phyloP scores from a whole-genome alignment of 345 rosid genomes.

The Euphorbia tirucalli region DNA sequence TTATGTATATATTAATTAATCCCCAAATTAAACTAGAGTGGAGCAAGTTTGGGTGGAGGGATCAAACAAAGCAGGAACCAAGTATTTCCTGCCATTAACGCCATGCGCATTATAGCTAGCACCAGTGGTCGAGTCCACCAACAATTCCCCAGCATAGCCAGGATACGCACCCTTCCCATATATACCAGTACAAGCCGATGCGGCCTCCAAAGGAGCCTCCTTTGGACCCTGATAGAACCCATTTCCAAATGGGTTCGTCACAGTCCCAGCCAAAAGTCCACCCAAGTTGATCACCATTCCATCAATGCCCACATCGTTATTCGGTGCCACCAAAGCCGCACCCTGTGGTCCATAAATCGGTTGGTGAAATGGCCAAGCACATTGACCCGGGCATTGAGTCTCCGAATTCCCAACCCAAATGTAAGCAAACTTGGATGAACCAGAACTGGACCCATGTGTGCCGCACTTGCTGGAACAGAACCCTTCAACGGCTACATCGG shows the following conservation, averaged over 20 bases:
- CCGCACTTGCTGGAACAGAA: conserved; percentile 30
- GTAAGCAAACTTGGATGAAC: conserved; percentile 24
- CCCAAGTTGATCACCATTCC: conserved; percentile 29
- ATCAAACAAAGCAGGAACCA: conserved; percentile 32
- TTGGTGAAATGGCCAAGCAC: conserved; percentile 37
- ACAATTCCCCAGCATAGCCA: conserved; percentile 28
- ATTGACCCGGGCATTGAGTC: conserved; percentile 32
- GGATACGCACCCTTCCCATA: conserved; percentile 32
- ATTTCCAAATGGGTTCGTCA: conserved; percentile 30
- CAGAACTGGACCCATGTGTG: conserved; percentile 19
- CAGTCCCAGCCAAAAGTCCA: conserved; percentile 32
- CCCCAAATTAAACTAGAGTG: conserved; percentile 6
- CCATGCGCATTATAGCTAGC: conserved; percentile 32
- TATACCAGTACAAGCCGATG: conserved; percentile 29
- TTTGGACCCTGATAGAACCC: conserved; percentile 35
- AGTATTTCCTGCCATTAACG: conserved; percentile 28
- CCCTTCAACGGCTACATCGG: conserved; percentile 25
- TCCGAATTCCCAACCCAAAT: conserved; percentile 37
- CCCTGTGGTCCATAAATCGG: conserved; percentile 32
- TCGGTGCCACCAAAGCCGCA: conserved; percentile 23
- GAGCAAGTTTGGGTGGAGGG: conserved; percentile 26
- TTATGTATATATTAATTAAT: too few relatives aligned
- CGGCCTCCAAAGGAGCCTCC: conserved; percentile 33
- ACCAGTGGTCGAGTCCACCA: conserved; percentile 24
- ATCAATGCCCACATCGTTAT: conserved; percentile 31